Conservation (phyloP, 2,329 filamentous ascomycete genomes). For the Colletotrichum incanum region DNA sequence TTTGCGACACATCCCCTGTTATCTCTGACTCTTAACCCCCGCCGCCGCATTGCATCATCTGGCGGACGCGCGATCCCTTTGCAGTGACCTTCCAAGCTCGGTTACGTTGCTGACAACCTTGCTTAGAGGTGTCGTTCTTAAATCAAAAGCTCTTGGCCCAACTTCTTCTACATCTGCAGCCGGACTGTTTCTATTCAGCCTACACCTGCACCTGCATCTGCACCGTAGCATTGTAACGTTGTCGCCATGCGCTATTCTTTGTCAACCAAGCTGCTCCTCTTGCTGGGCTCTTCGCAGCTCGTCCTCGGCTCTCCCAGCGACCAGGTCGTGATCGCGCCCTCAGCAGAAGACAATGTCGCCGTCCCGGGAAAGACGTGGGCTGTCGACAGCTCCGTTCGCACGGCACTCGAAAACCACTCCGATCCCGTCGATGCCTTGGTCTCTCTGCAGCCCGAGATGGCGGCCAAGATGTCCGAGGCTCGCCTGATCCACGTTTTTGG, state of each 20-base stretch:
- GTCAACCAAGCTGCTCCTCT: constrained; percentile 31
- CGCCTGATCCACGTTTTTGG: constrained; percentile 77
- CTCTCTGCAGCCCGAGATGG: constrained; percentile 48
- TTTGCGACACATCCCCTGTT: constrained; percentile 8
- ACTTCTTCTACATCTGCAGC: too few relatives aligned
- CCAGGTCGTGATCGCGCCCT: constrained; percentile 25
- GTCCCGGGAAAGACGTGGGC: neutral
- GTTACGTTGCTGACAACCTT: neutral
- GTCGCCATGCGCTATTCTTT: constrained; percentile 32
- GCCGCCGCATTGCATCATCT: neutral
- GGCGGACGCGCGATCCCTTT: neutral
- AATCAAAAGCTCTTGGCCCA: neutral
- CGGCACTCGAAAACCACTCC: constrained; percentile 46
- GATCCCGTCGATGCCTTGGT: constrained; percentile 52
- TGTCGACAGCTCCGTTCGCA: constrained; percentile 42
- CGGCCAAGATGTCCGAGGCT: constrained; percentile 55
- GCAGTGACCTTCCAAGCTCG: neutral
- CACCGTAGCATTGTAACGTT: neutral
- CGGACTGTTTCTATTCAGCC: neutral
- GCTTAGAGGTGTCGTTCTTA: neutral
- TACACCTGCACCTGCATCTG: neutral
- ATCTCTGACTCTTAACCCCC: constrained; percentile 6
- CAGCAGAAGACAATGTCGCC: neutral
- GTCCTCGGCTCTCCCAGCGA: constrained; percentile 15
- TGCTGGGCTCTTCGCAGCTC: constrained; percentile 38